Conservation (phyloP, 192 early-diverging fungal species). For the Backusella luteola region DNA sequence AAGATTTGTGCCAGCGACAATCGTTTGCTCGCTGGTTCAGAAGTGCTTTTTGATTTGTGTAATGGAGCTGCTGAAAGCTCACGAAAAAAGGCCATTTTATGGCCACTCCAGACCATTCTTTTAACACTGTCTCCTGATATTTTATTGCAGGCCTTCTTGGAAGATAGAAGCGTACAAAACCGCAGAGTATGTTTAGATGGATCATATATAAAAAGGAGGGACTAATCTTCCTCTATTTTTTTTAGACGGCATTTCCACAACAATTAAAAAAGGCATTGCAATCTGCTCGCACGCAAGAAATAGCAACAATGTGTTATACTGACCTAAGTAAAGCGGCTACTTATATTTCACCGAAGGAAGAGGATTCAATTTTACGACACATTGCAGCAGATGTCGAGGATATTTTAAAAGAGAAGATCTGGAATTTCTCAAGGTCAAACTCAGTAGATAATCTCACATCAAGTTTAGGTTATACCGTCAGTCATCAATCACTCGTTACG, state of each 20-base stretch:
- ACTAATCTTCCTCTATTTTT: neutral
- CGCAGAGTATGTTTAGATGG: conserved; percentile 18
- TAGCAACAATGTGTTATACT: conserved; percentile 64
- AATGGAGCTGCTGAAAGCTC: conserved; percentile 50
- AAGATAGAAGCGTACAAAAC: conserved; percentile 28
- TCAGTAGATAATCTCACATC: neutral
- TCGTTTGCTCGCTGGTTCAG: conserved; percentile 59
- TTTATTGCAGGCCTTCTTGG: conserved; percentile 58
- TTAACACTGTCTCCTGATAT: conserved; percentile 83
- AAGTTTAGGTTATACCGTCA: conserved; percentile 53
- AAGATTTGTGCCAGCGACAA: conserved; percentile 60
- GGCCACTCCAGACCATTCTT: conserved; percentile 86
- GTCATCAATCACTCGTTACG: conserved; percentile 66
- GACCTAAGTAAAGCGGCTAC: conserved; percentile 70
- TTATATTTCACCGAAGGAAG: conserved; percentile 55
- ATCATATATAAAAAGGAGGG: neutral
- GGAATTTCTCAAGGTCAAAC: conserved; percentile 12
- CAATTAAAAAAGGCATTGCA: conserved; percentile 51
- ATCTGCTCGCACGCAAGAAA: conserved; percentile 53
- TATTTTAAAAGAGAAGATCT: conserved; percentile 55
- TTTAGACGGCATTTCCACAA: conserved; percentile 2
- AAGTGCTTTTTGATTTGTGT: conserved; percentile 73
- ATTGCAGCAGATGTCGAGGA: conserved; percentile 69
- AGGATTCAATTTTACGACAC: conserved; percentile 56
- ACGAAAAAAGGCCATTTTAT: conserved; percentile 68